Base-by-base conservation (phyloP, 805 yeast species). In the Jamesozyma piceae region DNA sequence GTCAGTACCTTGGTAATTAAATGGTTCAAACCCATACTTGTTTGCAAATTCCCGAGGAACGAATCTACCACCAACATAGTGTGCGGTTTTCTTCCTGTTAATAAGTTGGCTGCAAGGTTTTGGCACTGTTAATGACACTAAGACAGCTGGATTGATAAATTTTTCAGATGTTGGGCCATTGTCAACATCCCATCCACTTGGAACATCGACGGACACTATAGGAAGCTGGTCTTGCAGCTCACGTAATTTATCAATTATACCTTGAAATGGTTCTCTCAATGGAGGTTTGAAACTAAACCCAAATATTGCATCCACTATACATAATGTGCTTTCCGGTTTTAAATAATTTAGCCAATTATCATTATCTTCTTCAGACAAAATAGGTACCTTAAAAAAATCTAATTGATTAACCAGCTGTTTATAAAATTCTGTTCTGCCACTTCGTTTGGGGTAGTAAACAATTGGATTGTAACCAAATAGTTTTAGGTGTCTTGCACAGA, bases 131-230 rank as follows among this genome's bases (percentile, higher is more conserved):
- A 92, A 66, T 39, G 95, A 82, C 9, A 92, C 79, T 38, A 92
- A 67, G 50, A 78, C 77, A 5, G 72, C 62, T 0, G 97, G 95
- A 21, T 67, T 67, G 43, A 83, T 55, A 15, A 67, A 55, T 0
- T 60, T 64, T 10, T 65, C 62, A 2, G 60, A 63, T 0, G 67
- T 62, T 0, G 92, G 95, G 0, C 98, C 98, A 6, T 72, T 55
- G 55, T 92, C 95, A 10, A 92, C 97, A 56, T 89, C 90, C 98
- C 98, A 92, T 0, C 97, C 95, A 2, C 95, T 83, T 0, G 98
- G 98, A 37, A 90, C 77, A 60, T 92, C 98, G 2, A 92, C 84
- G 0, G 94, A 76, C 0, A 85, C 73, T 2, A 88, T 74, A 1
- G 89, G 90, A 2, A 77, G 55, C 1, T 48, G 43, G 9, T 50